Conservation (phyloP, 139 green algal genomes). For the Dunaliella sp. region DNA sequence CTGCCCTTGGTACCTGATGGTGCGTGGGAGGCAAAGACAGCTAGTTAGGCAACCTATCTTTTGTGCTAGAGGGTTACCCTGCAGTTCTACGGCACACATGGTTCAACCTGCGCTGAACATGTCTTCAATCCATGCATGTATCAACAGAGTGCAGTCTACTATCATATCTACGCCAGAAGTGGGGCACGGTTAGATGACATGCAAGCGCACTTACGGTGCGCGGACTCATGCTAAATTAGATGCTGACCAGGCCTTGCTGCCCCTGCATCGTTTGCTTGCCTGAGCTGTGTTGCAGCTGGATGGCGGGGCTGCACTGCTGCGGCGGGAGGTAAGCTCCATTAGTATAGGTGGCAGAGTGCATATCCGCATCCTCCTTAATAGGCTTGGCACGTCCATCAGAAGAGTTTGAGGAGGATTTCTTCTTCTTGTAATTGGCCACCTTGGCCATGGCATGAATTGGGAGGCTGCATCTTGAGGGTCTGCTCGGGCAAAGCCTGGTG, state of each 20-base stretch:
- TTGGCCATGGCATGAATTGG: background rate
- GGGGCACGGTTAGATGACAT: background rate
- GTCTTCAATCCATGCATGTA: background rate
- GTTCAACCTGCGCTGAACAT: background rate
- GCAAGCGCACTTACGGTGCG: too few species aligned
- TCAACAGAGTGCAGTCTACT: background rate
- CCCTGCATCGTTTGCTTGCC: background rate
- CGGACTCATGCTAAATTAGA: background rate
- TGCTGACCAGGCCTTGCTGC: background rate
- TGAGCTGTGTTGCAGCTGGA: background rate
- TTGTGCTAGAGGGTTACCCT: background rate
- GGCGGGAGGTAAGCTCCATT: background rate
- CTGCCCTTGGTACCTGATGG: background rate
- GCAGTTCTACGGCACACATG: conserved; percentile 1
- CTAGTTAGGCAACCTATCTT: background rate
- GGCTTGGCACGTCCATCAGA: background rate
- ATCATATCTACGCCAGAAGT: background rate
- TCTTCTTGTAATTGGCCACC: background rate
- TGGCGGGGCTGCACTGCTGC: background rate
- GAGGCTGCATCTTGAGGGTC: background rate
- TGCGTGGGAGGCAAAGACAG: background rate
- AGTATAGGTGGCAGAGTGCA: background rate
- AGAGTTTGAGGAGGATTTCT: too few species aligned
- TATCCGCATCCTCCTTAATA: background rate
- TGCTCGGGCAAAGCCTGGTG: too few species aligned